Base-by-base conservation (phyloP, 148 eudicot species). In the Cornus suecica region DNA sequence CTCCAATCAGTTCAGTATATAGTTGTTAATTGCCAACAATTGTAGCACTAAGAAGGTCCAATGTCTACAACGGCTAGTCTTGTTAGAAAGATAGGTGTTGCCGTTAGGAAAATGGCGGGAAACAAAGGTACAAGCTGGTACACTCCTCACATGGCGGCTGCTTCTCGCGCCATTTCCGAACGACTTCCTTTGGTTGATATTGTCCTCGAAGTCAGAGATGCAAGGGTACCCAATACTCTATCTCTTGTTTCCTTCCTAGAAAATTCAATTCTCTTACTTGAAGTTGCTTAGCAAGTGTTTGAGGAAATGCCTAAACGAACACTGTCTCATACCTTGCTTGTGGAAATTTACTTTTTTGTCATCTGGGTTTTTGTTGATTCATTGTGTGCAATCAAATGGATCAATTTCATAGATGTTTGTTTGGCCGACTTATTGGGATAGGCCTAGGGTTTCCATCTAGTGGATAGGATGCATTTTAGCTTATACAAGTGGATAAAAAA, bases 81-180 rank as follows among this genome's bases (percentile, higher is more conserved):
- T 16, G 71, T 84, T 76, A 64, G 66, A 65, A 82, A 76, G 26
- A 23, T 92, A 61, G 96, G 89, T 26, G 79, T 80, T 63, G 79
- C 81, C 34, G 86, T 92, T 45, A 82, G 65, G 66, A 77, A 81
- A 77, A 75, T 71, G 67, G 88, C 83, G 58, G 82, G 78, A 80
- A 76, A 68, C 65, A 81, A 74, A 56, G 78, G 81, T 31, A 81
- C 88, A 23, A 84, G 76, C 32, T 90, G 92, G 94, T 86, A 89
- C 80, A 90, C 90, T 34, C 95, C 91, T 72, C 91, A 84, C 84
- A 90, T 92, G 94, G 94, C 88, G 0, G 97, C 99, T 0, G 91
- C 99, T 4, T 80, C 96, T 77, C 82, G 83, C 16, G 99, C 99
- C 52, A 79, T 92, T 9, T 75, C 80, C 15, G 81, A 86, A 15